Base-by-base conservation (phyloP, 345 rosid species). In the Corymbia maculata region DNA sequence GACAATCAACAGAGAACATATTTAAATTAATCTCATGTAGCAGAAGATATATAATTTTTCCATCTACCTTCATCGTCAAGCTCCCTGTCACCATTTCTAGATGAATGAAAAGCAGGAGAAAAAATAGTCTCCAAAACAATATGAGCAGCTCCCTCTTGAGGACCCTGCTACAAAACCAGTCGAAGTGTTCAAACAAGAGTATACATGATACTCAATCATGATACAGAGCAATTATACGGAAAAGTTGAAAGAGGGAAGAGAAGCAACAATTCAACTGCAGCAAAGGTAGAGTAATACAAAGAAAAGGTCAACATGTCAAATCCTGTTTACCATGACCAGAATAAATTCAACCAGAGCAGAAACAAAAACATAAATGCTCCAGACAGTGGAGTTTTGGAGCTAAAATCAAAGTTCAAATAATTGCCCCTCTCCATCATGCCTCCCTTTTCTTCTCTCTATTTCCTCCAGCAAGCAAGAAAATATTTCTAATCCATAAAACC, bases 21-120 rank as follows among this genome's bases (percentile, higher is more conserved):
- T n/a, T 30, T 16, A 22, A 30, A 68, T 47, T 36, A 21, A 28
- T n/a, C 52, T 22, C 32, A 53, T 52, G 28, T 70, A 28, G 19
- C 15, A 2, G 55, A 86, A 86, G 14, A 87, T 59, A 86, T 52
- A 53, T 7, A 13, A 17, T 36, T 80, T 61, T 53, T 61, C 85
- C 64, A 79, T 88, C 51, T 87, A 95, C 98, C 96, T 92, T 87
- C 93, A 90, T 51, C 70, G n/a, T 88, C 70, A 85, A 90, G 89
- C 88, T 91, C 92, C 51, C 86, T 93, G 16, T 90, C 93, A 44
- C 89, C 85, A 86, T 88, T 55, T 89, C 92, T 93, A 50, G 96
- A 70, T 61, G 91, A 79, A 87, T 94, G 95, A 91, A 95, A 95
- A 85, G 92, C 85, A 55, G 98, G 98, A 87, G 97, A 95, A 93